Percentiles rank a stretch among this genome's conserved stretches.
Evolutionary conservation across 768 basidiomycete species (phyloP).

Genomic region (Lentinus brumalis): DNA sequence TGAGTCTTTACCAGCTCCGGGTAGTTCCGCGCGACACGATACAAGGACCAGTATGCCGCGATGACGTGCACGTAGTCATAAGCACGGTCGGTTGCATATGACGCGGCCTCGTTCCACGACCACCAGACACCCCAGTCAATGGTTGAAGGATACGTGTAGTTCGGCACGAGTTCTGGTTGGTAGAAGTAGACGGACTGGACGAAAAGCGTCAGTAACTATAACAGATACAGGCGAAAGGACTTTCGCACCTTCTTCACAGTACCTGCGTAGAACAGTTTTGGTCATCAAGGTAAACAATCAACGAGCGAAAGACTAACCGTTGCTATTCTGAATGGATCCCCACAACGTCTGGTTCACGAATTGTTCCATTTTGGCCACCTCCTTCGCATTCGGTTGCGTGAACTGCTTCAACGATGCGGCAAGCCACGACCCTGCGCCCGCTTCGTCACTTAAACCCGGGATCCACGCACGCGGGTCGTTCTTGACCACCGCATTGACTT

Average conservation of each 20-base stretch:
- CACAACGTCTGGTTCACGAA: constrained; percentile 49
- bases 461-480: constrained; percentile 61
- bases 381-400: constrained; percentile 53
- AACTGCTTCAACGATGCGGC: constrained; percentile 60
- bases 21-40: constrained; percentile 60
- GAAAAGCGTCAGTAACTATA: background rate
- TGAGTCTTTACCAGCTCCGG: constrained; percentile 48
- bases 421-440: constrained; percentile 61
- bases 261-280: constrained; percentile 29
- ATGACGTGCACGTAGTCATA: constrained; percentile 47
- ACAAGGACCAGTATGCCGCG: constrained; percentile 55
- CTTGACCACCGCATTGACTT: constrained; percentile 49
- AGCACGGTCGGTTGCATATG: constrained; percentile 50
- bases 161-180: constrained; percentile 45
- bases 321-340: constrained; percentile 52
- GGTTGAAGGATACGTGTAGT: constrained; percentile 48
- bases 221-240: background rate
- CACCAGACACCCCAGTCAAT: constrained; percentile 59
- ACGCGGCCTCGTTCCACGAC: constrained; percentile 54
- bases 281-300: background rate
- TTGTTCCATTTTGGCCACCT: constrained; percentile 53
- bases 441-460: constrained; percentile 60
- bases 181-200: constrained; percentile 53
- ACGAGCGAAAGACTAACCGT: constrained; percentile 35
- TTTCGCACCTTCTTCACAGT: constrained; percentile 50